phyloP scores from a whole-genome alignment of 495 filamentous ascomycete genomes.

The Penicillium angulare region DNA sequence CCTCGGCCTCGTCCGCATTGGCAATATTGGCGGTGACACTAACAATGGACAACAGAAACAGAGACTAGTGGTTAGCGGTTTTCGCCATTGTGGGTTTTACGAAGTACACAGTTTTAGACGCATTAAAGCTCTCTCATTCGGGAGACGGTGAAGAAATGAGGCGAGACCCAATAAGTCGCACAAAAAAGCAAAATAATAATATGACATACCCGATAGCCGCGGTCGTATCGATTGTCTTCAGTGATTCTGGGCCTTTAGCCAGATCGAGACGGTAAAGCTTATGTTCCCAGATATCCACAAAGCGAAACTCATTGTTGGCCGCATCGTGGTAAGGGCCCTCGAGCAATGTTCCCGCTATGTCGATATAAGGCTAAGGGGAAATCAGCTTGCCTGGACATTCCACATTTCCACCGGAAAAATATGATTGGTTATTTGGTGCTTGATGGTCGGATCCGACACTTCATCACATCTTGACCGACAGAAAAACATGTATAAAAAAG shows the following conservation, averaged over 20 bases:
- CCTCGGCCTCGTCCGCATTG: slow-evolving; percentile 58
- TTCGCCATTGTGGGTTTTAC: not conserved
- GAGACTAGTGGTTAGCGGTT: slow-evolving; percentile 13
- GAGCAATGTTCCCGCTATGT: slow-evolving; percentile 69
- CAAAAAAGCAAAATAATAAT: not conserved
- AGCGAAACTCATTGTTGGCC: slow-evolving; percentile 69
- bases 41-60: too few relatives aligned
- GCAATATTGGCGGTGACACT: slow-evolving; percentile 79
- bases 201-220: slow-evolving; percentile 55
- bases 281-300: slow-evolving; percentile 84
- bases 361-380: slow-evolving; percentile 64
- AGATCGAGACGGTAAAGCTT: slow-evolving; percentile 73
- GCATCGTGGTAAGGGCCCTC: slow-evolving; percentile 82
- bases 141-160: not conserved
- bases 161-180: too few relatives aligned
- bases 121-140: not conserved
- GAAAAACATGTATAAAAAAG: slow-evolving; percentile 6
- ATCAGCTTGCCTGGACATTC: slow-evolving; percentile 2
- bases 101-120: not conserved
- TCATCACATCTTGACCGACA: slow-evolving; percentile 17
- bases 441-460: slow-evolving; percentile 3
- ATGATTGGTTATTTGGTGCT: slow-evolving; percentile 4
- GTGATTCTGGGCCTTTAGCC: slow-evolving; percentile 57
- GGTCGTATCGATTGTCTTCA: slow-evolving; percentile 65
- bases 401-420: not conserved